phyloP scores from a whole-genome alignment of 148 eudicot genomes.

The Rhododendron kiyosumense region DNA sequence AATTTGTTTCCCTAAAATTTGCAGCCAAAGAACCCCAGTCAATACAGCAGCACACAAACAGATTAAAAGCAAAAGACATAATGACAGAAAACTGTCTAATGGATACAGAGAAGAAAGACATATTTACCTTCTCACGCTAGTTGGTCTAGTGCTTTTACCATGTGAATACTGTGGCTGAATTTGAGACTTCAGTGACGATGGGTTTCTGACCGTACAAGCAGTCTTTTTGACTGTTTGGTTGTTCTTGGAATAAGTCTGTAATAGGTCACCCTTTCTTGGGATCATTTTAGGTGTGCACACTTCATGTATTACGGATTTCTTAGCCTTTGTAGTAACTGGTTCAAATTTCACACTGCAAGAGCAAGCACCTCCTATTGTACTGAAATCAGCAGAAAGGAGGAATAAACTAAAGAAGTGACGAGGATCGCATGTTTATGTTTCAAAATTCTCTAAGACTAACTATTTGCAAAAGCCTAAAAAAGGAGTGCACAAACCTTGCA shows the following conservation, averaged over 20 bases:
- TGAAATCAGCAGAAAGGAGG: slow-evolving; percentile 12
- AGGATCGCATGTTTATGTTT: neutral
- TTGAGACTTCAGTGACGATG: slow-evolving; percentile 56
- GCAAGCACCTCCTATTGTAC: slow-evolving; percentile 7
- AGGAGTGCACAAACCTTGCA: slow-evolving; percentile 33
- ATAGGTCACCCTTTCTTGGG: slow-evolving; percentile 21
- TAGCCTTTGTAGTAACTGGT: neutral
- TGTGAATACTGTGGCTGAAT: slow-evolving; percentile 38
- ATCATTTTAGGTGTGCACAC: slow-evolving; percentile 57
- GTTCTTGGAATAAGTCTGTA: slow-evolving; percentile 31
- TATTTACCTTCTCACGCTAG: slow-evolving; percentile 48
- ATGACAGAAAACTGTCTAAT: neutral
- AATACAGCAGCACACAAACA: neutral
- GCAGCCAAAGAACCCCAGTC: neutral
- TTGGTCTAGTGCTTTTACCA: slow-evolving; percentile 48
- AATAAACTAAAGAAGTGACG: neutral
- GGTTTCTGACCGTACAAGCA: slow-evolving; percentile 56
- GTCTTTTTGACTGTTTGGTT: slow-evolving; percentile 54
- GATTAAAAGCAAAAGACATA: neutral
- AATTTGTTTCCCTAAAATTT: slow-evolving; percentile 30
- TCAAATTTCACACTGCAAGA: slow-evolving; percentile 18
- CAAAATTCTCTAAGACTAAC: neutral
- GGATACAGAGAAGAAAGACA: neutral
- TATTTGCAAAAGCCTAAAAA: neutral
- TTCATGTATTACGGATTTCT: slow-evolving; percentile 11